A percentile compares a stretch with the other conserved stretches of the same genome.
These are phyloP conservation scores for Echinochloa phyllopogon DNA, from an alignment of 176 grass and related monocot genomes.

Conservation along the genomic window DNA sequence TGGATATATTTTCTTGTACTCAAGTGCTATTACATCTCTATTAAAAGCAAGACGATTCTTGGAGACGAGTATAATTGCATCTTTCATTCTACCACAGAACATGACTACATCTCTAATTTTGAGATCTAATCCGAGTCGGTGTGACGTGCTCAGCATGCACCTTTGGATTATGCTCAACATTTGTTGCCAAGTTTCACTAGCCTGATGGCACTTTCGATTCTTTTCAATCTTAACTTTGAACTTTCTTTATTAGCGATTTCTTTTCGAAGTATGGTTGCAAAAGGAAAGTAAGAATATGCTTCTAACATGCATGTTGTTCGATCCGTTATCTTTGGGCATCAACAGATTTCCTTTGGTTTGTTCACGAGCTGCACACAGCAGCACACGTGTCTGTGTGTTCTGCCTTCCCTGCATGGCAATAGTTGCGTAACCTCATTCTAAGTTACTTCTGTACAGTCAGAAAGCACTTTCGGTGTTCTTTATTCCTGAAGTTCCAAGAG, in stretches of 20 bases:
- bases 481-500: neutral
- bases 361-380: constrained; percentile 3
- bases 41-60: too few species aligned
- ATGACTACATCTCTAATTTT: too few species aligned
- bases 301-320: neutral
- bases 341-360: constrained; percentile 34
- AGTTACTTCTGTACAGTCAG: constrained; percentile 15
- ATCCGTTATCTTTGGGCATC: constrained; percentile 12
- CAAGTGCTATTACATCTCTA: too few species aligned
- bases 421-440: neutral
- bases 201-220: constrained; percentile 29
- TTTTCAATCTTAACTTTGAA: neutral
- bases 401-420: neutral
- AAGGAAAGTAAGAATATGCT: neutral
- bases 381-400: neutral
- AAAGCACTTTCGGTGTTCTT: neutral
- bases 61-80: too few species aligned
- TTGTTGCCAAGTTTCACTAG: constrained; percentile 58
- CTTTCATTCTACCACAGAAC: too few species aligned
- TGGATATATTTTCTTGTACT: too few species aligned
- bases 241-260: neutral
- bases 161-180: constrained; percentile 64
- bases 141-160: constrained; percentile 40
- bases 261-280: neutral
- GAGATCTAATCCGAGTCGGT: too few species aligned